Conservation (phyloP, 305 asterid genomes). For the Nicotiana rustica region DNA sequence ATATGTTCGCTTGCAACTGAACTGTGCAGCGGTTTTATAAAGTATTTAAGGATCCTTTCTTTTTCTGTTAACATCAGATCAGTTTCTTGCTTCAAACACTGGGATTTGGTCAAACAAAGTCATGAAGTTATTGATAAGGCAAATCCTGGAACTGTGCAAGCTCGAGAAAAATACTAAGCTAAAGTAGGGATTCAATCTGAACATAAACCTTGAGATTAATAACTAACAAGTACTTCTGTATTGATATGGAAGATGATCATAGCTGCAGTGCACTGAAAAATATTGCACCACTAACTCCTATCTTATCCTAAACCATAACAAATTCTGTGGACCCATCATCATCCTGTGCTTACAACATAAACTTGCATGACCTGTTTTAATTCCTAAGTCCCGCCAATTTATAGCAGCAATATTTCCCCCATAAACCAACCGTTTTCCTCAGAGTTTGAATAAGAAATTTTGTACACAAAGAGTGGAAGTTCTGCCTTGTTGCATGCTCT, state of each 20-base stretch:
- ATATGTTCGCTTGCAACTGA: neutral
- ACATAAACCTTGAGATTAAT: neutral
- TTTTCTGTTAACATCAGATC: neutral
- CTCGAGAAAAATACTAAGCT: neutral
- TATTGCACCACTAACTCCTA: too few relatives aligned
- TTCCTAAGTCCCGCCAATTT: too few relatives aligned
- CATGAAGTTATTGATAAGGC: conserved; percentile 5
- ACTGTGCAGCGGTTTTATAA: neutral
- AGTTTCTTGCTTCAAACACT: neutral
- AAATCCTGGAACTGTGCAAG: neutral
- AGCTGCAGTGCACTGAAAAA: neutral
- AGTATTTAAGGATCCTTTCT: neutral
- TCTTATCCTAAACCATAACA: too few relatives aligned
- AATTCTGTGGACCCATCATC: too few relatives aligned
- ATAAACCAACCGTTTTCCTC: too few relatives aligned
- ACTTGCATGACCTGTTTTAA: too few relatives aligned
- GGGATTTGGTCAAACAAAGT: neutral
- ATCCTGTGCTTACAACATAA: too few relatives aligned
- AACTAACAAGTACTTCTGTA: neutral
- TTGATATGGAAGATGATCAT: neutral
- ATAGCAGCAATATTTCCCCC: too few relatives aligned
- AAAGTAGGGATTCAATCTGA: neutral
- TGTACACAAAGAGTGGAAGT: too few relatives aligned
- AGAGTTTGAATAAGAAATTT: too few relatives aligned
- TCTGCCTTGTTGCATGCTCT: too few relatives aligned